Conservation (phyloP, 2,329 filamentous ascomycete genomes). For the Alternaria sp. region DNA sequence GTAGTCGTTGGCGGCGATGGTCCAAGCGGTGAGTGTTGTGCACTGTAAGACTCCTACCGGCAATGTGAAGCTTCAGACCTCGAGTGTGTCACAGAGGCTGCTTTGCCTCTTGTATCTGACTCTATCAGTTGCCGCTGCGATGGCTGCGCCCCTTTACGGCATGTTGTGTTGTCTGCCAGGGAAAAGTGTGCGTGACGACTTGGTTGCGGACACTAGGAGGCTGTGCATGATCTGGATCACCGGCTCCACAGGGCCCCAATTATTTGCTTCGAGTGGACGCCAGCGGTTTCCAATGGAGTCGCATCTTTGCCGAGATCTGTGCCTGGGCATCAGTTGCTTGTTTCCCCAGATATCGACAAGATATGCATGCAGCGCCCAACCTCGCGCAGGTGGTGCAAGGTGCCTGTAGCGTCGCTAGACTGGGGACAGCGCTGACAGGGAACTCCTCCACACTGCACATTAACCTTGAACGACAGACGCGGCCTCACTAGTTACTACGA, state of each 20-base stretch:
- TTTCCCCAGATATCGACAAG: not conserved
- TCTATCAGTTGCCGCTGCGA: slow-evolving; percentile 10
- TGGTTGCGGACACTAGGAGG: slow-evolving; percentile 12
- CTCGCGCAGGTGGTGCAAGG: not conserved
- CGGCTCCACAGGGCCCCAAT: slow-evolving; percentile 11
- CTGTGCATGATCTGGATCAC: slow-evolving; percentile 19
- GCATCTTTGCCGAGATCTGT: not conserved
- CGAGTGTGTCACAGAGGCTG: slow-evolving; percentile 5
- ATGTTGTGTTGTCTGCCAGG: slow-evolving; percentile 5
- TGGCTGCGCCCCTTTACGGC: slow-evolving; percentile 17
- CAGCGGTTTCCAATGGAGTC: slow-evolving; percentile 24
- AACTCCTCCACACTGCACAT: not conserved
- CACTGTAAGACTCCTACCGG: not conserved
- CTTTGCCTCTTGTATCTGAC: slow-evolving; percentile 10
- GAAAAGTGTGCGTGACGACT: slow-evolving; percentile 10
- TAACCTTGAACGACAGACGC: not conserved
- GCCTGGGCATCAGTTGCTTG: slow-evolving; percentile 16
- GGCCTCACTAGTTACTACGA: not conserved
- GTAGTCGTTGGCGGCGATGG: not conserved
- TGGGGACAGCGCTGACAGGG: not conserved
- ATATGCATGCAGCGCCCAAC: not conserved
- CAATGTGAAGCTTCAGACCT: not conserved
- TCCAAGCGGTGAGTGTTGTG: slow-evolving; percentile 4
- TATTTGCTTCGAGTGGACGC: slow-evolving; percentile 4
- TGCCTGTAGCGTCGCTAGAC: not conserved